Conservation (phyloP, 225 moss, liverwort and hornwort genomes). For the Pleurozium schreberi region DNA sequence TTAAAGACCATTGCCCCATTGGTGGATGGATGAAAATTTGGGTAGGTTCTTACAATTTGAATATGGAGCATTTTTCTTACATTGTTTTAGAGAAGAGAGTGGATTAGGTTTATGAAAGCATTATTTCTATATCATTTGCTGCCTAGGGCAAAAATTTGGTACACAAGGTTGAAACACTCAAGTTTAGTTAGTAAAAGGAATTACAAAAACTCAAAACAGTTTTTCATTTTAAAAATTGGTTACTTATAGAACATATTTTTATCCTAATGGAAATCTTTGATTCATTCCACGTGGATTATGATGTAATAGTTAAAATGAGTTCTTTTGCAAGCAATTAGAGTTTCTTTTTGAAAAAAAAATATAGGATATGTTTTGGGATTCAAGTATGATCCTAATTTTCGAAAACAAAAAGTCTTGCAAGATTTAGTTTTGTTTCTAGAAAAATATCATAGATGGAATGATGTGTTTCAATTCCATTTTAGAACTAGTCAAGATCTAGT, state of each 20-base stretch:
- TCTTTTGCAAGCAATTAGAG: background rate
- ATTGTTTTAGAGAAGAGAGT: background rate
- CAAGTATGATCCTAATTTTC: no score
- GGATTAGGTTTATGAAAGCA: background rate
- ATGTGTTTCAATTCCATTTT: background rate
- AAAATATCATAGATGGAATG: background rate
- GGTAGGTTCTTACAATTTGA: background rate
- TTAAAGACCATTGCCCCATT: background rate
- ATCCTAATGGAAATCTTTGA: background rate
- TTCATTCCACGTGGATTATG: background rate
- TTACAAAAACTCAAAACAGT: background rate
- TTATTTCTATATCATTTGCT: background rate
- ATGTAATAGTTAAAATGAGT: background rate
- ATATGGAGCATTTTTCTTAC: background rate
- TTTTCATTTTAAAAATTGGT: background rate
- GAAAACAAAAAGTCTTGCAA: background rate
- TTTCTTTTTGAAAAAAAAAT: background rate
- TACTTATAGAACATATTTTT: background rate
- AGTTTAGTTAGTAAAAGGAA: background rate
- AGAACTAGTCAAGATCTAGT: background rate
- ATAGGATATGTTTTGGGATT: no score
- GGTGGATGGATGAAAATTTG: background rate
- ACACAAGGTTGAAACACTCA: background rate
- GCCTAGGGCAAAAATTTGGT: rapidly evolving
- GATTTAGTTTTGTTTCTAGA: background rate